These are phyloP conservation scores for Populus nigra DNA, from an alignment of 345 rosid genomes.

Conservation along the genomic window DNA sequence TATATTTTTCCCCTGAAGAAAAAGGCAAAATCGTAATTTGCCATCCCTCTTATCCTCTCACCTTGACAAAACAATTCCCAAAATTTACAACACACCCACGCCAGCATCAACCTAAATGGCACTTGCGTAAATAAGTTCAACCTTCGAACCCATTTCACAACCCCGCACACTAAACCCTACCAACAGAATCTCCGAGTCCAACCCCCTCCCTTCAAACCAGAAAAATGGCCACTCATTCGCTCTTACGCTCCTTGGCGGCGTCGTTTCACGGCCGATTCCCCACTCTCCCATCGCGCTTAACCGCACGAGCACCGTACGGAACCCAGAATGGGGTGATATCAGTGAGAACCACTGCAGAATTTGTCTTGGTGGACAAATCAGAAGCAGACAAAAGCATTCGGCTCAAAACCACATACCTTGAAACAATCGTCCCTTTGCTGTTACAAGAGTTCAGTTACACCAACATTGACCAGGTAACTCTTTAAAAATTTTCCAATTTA, in stretches of 20 bases:
- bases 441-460: constrained; percentile 78
- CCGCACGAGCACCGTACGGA: constrained; percentile 28
- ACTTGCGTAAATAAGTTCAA: background rate
- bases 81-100: background rate
- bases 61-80: background rate
- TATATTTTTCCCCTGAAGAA: background rate
- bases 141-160: background rate
- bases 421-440: constrained; percentile 77
- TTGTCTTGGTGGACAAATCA: constrained; percentile 77
- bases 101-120: background rate
- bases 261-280: constrained; percentile 56
- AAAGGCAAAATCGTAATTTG: background rate
- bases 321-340: constrained; percentile 33
- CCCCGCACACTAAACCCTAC: background rate
- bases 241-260: constrained; percentile 52
- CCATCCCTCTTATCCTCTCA: background rate
- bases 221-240: constrained; percentile 51
- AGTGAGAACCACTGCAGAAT: constrained; percentile 49
- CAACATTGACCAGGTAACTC: constrained; percentile 68
- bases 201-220: background rate
- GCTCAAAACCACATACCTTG: constrained; percentile 66
- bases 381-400: constrained; percentile 67
- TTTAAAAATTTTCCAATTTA: background rate
- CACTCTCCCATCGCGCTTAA: constrained; percentile 27
- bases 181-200: background rate